phyloP scores from a whole-genome alignment of 139 green algal genomes.

The Micractinium sp. region DNA sequence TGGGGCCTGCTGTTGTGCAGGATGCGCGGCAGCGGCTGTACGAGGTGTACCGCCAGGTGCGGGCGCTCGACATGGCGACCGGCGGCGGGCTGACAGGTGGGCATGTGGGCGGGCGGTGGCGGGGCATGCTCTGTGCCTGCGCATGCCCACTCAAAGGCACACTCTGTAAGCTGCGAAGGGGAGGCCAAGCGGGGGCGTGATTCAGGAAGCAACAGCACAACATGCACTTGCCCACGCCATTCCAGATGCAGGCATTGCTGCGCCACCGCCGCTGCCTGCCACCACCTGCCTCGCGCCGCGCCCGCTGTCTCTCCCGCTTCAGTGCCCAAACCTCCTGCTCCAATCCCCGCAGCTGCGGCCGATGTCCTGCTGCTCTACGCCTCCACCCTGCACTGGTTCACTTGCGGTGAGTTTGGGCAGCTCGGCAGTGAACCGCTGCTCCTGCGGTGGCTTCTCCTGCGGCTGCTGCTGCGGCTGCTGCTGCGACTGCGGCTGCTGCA shows the following conservation, averaged over 20 bases:
- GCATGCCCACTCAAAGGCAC: neutral
- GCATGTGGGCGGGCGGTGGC: constrained; percentile 47
- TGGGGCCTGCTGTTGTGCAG: neutral
- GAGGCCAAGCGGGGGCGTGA: too few relatives aligned
- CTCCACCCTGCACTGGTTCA: constrained; percentile 73
- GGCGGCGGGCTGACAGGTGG: constrained; percentile 55
- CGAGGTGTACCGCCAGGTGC: constrained; percentile 52
- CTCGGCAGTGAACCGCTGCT: too few relatives aligned
- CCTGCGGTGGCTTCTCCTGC: neutral
- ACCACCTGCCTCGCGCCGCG: neutral
- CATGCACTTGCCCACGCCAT: neutral
- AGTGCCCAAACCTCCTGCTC: neutral
- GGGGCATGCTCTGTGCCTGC: neutral
- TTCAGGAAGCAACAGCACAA: neutral
- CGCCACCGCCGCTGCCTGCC: too few relatives aligned
- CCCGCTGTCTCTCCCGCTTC: neutral
- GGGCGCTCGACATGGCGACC: constrained; percentile 54
- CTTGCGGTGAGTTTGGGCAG: constrained; percentile 43
- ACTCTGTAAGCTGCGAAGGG: neutral
- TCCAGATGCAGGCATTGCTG: neutral
- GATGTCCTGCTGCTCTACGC: constrained; percentile 77
- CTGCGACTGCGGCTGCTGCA: neutral
- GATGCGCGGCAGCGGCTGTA: constrained; percentile 51
- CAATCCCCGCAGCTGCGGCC: constrained; percentile 38
- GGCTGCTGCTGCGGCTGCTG: neutral